These are phyloP conservation scores for Penicillium canescens DNA, from an alignment of 495 filamentous ascomycete species.

Conservation along the genomic window DNA sequence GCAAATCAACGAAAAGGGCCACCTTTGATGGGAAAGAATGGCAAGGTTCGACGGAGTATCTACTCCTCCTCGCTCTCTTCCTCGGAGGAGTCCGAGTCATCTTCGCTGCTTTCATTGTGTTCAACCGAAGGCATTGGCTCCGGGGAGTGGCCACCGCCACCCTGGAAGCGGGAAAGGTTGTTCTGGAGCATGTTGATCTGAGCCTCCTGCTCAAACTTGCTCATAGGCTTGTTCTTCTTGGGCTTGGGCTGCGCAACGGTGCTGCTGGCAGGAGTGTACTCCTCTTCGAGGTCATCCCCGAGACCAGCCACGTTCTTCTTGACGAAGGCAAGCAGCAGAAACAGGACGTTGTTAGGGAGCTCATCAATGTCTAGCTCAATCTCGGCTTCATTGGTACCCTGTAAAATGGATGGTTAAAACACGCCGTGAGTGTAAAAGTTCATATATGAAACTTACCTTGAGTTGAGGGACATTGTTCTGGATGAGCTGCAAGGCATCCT, in stretches of 20 bases:
- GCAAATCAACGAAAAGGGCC: constrained; percentile 22
- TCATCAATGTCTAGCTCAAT: constrained; percentile 91
- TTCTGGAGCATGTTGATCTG: constrained; percentile 77
- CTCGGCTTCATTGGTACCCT: constrained; percentile 77
- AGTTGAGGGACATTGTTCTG: constrained; percentile 80
- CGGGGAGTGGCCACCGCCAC: constrained; percentile 38
- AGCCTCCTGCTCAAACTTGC: constrained; percentile 86
- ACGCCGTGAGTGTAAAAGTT: neutral
- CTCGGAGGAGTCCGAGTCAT: constrained; percentile 50
- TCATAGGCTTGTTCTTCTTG: constrained; percentile 99
- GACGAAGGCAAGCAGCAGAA: constrained; percentile 75
- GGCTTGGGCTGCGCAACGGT: constrained; percentile 58
- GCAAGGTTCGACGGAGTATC: constrained; percentile 9
- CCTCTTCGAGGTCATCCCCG: constrained; percentile 48
- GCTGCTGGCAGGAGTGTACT: constrained; percentile 42
- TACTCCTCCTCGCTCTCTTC: constrained; percentile 60
- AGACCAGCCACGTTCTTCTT: constrained; percentile 63
- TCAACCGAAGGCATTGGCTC: constrained; percentile 47
- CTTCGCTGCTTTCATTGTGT: constrained; percentile 50
- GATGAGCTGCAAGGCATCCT: constrained; percentile 83
- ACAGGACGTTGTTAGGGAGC: constrained; percentile 70
- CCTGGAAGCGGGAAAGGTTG: constrained; percentile 51
- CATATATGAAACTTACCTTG: constrained; percentile 46
- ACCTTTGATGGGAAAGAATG: constrained; percentile 1
- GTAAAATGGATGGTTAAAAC: constrained; percentile 16